Base-by-base conservation (phyloP, 2,329 filamentous ascomycete species). In the Fusarium staphyleae region DNA sequence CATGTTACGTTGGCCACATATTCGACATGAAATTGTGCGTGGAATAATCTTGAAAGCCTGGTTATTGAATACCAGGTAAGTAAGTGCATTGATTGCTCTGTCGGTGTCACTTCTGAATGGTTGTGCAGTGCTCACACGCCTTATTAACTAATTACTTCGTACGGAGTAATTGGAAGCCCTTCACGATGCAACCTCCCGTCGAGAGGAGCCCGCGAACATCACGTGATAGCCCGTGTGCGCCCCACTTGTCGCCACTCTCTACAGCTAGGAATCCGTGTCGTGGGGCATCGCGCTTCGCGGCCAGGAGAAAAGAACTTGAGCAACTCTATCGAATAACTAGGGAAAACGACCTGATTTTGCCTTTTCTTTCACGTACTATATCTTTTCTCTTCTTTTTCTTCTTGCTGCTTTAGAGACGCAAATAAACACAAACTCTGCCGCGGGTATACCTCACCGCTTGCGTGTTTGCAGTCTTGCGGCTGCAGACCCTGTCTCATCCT, bases 191-290 rank as follows among this genome's bases (percentile, higher is more conserved):
- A 8, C 22, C 22, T 24, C 22, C 22, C 5, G 22, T 8, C 22
- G 7, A 9, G 22, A 33, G 33, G 24, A 30, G 30, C 24, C 26
- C 19, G 8, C 3, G 5, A 24, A 18, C 6, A 18, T 51, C 48
- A 51, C 48, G 48, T 60, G 57, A 34, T 5, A 9, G 2, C 3
- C 5, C 9, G 16, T 10, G 2, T 3, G 9, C 18, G 14, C 30
- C 34, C 30, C 50, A 11, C 52, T 39, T 30, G 26, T 42, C 33
- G 30, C 41, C 41, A 26, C 46, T 32, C 26, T 15, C 10, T n/a
- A 42, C 52, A 44, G 30, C 37, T 36, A 51, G 34, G 41, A 18
- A 46, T 24, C 44, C 26, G 30, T 48, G 32, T 29, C 22, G 22
- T 34, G 45, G 35, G n/a, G 22, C 7, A 42, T 47, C 50, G 41